phyloP scores from a whole-genome alignment of 306 rosid genomes.

The Alnus glutinosa region DNA sequence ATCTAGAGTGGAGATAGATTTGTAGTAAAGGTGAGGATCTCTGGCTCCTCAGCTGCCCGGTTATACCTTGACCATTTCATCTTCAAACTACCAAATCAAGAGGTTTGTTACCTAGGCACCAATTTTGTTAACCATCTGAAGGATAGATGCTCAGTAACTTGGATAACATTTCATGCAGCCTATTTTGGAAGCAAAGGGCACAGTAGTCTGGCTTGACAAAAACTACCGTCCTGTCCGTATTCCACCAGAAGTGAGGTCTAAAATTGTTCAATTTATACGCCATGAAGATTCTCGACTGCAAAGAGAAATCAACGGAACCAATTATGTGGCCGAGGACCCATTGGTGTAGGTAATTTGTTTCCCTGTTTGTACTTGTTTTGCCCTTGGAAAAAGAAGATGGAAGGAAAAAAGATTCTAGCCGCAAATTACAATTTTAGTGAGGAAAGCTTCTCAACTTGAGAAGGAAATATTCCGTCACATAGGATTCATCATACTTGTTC shows the following conservation, averaged over 20 bases:
- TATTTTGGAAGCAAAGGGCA: conserved; percentile 77
- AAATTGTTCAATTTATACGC: conserved; percentile 48
- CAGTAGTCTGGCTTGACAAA: conserved; percentile 82
- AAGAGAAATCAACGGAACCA: not conserved
- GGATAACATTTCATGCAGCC: conserved; percentile 50
- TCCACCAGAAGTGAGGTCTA: conserved; percentile 69
- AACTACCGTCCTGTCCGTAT: conserved; percentile 72
- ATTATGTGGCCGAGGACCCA: conserved; percentile 15
- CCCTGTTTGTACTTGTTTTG: not conserved
- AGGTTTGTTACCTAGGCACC: conserved; percentile 45
- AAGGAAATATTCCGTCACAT: not conserved
- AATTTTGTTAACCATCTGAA: not conserved
- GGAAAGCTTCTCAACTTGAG: not conserved
- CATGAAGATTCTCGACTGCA: conserved; percentile 38
- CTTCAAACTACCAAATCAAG: conserved; percentile 75
- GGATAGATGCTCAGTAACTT: conserved; percentile 22
- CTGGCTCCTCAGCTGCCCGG: conserved; percentile 73
- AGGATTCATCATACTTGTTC: not conserved
- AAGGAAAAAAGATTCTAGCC: not conserved
- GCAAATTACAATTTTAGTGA: not conserved
- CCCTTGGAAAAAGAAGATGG: not conserved
- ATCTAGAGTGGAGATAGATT: conserved; percentile 77
- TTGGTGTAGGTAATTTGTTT: conserved; percentile 14
- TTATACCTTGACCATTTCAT: conserved; percentile 67
- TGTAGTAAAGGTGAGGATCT: conserved; percentile 61